phyloP scores from a whole-genome alignment of 2,329 filamentous ascomycete species.

The Capronia americana region DNA sequence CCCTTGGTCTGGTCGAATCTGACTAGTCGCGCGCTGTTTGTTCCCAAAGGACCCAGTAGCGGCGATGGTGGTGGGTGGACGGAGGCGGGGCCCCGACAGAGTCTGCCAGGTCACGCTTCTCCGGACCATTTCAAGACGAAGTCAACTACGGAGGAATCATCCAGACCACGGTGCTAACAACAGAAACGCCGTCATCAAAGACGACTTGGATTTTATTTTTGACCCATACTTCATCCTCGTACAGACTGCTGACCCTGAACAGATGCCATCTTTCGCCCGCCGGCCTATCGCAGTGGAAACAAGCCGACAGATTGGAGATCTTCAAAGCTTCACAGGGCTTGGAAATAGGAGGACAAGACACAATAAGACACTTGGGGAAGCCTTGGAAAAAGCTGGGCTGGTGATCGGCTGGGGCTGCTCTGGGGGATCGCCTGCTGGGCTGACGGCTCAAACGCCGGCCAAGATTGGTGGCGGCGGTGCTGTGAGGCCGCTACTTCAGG shows the following conservation, averaged over 20 bases:
- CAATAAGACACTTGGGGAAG: conserved; percentile 4
- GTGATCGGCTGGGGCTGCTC: conserved; percentile 13
- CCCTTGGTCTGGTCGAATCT: neutral
- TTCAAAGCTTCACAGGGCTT: conserved; percentile 18
- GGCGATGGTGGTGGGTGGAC: neutral
- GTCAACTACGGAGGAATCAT: neutral
- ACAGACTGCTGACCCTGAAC: neutral
- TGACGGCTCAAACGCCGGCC: conserved; percentile 24
- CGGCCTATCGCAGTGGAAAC: neutral
- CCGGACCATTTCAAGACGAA: neutral
- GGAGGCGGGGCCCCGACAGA: neutral
- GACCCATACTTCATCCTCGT: neutral
- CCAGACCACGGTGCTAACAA: neutral
- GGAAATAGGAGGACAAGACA: conserved; percentile 7
- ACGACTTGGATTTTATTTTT: neutral
- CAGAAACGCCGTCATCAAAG: neutral
- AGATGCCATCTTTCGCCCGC: neutral
- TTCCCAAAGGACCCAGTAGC: neutral
- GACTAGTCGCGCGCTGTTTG: neutral
- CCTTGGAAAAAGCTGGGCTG: conserved; percentile 11
- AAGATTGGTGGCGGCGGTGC: conserved; percentile 19
- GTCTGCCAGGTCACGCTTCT: neutral
- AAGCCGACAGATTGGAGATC: neutral
- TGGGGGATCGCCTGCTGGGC: conserved; percentile 16
- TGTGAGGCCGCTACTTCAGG: neutral